Conservation (phyloP, 257 asterid species). For the Salvia splendens region DNA sequence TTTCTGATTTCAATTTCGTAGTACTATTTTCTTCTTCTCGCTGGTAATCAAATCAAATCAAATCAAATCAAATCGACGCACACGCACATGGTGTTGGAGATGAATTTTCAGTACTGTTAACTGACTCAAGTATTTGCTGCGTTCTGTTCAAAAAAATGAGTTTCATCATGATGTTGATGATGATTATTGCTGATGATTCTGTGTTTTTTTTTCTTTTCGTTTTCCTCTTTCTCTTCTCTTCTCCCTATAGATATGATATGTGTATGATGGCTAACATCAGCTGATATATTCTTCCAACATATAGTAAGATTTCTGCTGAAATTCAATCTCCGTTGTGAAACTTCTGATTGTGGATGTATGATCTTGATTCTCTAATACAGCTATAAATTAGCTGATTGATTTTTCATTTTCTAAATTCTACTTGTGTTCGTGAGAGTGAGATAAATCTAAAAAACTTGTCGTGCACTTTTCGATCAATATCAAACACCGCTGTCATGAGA, state of each 20-base stretch:
- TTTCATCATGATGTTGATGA: conserved; percentile 4
- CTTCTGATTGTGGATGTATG: too few species aligned
- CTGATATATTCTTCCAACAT: too few species aligned
- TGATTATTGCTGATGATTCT: conserved; percentile 10
- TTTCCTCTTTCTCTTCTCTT: neutral
- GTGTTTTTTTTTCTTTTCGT: neutral
- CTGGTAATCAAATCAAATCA: neutral
- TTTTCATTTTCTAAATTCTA: too few species aligned
- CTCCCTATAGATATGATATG: neutral
- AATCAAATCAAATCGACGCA: conserved; percentile 14
- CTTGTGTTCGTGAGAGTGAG: too few species aligned
- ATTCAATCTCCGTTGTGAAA: too few species aligned
- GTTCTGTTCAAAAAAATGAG: conserved; percentile 2
- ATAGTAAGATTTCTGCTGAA: too few species aligned
- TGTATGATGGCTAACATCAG: conserved; percentile 9
- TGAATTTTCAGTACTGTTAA: conserved; percentile 17
- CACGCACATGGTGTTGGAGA: neutral
- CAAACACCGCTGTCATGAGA: too few species aligned
- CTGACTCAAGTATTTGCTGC: conserved; percentile 14
- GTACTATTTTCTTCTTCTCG: neutral
- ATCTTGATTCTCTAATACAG: too few species aligned
- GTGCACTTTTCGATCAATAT: too few species aligned
- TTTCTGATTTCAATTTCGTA: conserved; percentile 42
- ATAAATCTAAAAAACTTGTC: too few species aligned
- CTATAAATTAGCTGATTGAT: too few species aligned